These are phyloP conservation scores for Chlorella sorokiniana DNA, from an alignment of 139 green algal genomes.

Conservation along the genomic window DNA sequence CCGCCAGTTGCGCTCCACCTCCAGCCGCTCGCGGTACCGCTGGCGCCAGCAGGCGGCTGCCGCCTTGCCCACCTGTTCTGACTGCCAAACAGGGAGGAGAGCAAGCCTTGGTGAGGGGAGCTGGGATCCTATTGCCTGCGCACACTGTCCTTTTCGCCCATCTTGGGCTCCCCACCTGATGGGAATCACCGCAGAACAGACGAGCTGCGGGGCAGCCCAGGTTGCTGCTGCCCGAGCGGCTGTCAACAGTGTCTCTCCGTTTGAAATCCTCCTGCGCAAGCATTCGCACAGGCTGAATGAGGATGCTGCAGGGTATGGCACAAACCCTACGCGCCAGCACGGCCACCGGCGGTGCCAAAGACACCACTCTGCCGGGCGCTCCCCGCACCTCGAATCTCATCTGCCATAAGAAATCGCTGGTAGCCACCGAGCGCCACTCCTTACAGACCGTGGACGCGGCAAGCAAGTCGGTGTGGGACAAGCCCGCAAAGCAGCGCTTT, in stretches of 20 bases:
- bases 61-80: not conserved
- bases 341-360: not conserved
- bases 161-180: not conserved
- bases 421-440: not conserved
- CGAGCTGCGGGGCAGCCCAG: conserved; percentile 7
- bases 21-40: not conserved
- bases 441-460: not conserved
- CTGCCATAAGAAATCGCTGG: not conserved
- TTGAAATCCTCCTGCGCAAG: not conserved
- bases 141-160: not conserved
- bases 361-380: not conserved
- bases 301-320: not conserved
- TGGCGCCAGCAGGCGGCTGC: not conserved
- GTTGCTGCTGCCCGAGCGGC: conserved; percentile 6
- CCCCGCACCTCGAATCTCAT: not conserved
- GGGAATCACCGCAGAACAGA: not conserved
- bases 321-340: not conserved
- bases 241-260: not conserved
- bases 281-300: not conserved
- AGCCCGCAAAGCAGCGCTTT: not conserved
- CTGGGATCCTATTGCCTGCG: not conserved
- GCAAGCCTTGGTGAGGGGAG: not conserved
- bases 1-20: conserved; percentile 13
- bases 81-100: not conserved
- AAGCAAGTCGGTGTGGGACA: not conserved